Evolutionary conservation across 345 rosid species (phyloP).

Genomic region (Balakata baccata): DNA sequence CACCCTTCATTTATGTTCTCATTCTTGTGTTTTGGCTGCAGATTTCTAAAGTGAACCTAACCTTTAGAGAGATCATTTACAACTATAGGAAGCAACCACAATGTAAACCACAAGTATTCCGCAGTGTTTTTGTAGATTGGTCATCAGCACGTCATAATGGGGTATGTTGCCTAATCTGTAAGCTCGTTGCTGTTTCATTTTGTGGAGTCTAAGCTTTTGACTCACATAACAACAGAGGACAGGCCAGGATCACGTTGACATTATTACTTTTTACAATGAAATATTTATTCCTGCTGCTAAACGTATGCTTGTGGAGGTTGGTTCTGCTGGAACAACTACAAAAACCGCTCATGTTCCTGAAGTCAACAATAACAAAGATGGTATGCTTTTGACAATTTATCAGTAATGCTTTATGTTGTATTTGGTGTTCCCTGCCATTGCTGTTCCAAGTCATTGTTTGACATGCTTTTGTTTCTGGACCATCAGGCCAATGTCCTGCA

Average conservation of each 20-base stretch:
- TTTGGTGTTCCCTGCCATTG: slow-evolving; percentile 1
- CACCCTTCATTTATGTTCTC: not conserved
- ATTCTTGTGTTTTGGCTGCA: slow-evolving; percentile 30
- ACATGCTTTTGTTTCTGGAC: slow-evolving; percentile 12
- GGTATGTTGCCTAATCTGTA: slow-evolving; percentile 33
- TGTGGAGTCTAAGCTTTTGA: slow-evolving; percentile 25
- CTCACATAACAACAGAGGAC: slow-evolving; percentile 54
- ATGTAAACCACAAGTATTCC: slow-evolving; percentile 84
- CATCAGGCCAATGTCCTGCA: slow-evolving; percentile 72
- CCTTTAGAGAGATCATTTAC: slow-evolving; percentile 74
- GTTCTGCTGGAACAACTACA: slow-evolving; percentile 48
- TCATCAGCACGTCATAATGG: slow-evolving; percentile 53
- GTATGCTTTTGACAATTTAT: slow-evolving; percentile 25
- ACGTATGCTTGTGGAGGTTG: slow-evolving; percentile 77
- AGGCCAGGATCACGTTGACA: slow-evolving; percentile 84
- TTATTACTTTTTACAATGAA: slow-evolving; percentile 88
- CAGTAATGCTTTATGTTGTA: not conserved
- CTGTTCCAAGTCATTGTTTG: slow-evolving; percentile 9
- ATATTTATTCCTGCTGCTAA: slow-evolving; percentile 73
- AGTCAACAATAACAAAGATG: slow-evolving; percentile 52
- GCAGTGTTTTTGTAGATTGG: slow-evolving; percentile 73
- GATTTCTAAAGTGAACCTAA: slow-evolving; percentile 78
- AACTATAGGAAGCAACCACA: slow-evolving; percentile 96
- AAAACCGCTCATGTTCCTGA: slow-evolving; percentile 44
- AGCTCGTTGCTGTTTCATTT: slow-evolving; percentile 2